Base-by-base conservation (phyloP, 352 stramenopile genomes). In the Thraustochytrium striatum region DNA sequence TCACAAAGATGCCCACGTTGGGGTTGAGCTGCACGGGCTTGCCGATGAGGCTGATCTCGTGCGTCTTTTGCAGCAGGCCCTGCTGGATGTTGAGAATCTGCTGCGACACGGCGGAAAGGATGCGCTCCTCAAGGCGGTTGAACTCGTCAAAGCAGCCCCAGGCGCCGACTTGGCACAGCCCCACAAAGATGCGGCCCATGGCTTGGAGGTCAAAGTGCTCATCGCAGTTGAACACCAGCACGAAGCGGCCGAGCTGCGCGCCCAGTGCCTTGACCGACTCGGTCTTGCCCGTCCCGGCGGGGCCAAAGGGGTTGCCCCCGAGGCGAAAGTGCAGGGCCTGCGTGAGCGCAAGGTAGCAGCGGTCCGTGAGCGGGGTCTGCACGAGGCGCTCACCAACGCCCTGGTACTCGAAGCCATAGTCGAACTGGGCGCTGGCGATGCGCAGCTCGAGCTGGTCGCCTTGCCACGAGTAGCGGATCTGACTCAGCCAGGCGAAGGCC, bases 171-270 rank as follows among this genome's bases (percentile, higher is more conserved):
- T 99, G 96, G 72, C 95, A 99, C 44, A 99, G 88, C 59, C 97
- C 97, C 44, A 97, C 93, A 84, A 99, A 99, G 75, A 99, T 97
- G 30, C 97, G 89, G 35, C 96, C 97, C 96, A 99, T 99, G 2
- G 97, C 95, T 81, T 96, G 92, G 85, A 99, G 99, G 85, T 99
- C 97, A 84, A 99, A 99, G 43, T 96, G 90, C 85, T 99, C 96
- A 79, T 99, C 97, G 87, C 97, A 99, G 86, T 99, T 99, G 88
- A 99, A 99, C 28, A 99, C 97, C 50, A 99, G 83, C 36, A 99
- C 96, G 84, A 99, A 99, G 33, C 96, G 89, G 72, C 97, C 97
- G 21, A 99, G 86, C 61, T 98, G 93, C 2, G 94, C 95, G n/a
- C 96, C 97, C 25, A 99, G 86, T 28, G 95, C 96, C 84, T 99